Conservation (phyloP, 2,329 filamentous ascomycete species). For the Alternaria ethzedia region DNA sequence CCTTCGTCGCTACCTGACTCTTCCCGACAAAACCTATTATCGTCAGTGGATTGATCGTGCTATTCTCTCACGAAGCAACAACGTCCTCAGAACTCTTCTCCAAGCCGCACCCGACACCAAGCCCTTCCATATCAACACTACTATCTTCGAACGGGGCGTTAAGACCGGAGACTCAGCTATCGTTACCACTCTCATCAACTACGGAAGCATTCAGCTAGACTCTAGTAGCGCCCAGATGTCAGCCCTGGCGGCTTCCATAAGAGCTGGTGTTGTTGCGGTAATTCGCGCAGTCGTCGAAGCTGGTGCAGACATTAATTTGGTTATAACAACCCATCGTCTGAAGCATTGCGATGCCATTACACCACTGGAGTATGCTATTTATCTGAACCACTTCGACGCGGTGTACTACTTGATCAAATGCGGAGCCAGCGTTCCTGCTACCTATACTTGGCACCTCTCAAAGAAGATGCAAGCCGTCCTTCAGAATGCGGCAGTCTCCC, state of each 20-base stretch:
- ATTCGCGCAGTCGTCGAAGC: background rate
- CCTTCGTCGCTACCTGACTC: background rate
- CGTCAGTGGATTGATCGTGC: background rate
- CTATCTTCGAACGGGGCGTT: background rate
- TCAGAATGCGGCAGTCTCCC: background rate
- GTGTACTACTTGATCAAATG: background rate
- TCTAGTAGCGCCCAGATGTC: background rate
- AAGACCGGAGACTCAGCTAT: background rate
- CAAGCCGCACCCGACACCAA: background rate
- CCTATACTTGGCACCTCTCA: background rate
- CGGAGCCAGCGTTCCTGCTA: background rate
- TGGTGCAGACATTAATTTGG: background rate
- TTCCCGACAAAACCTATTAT: background rate
- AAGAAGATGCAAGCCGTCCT: background rate
- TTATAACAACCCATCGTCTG: background rate
- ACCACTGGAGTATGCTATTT: background rate
- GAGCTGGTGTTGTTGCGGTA: background rate
- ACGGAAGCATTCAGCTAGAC: background rate
- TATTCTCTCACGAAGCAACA: background rate
- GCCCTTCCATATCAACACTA: background rate
- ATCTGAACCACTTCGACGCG: background rate
- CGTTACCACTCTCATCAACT: background rate
- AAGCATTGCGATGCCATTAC: background rate
- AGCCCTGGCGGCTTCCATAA: background rate
- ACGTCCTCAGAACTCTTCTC: background rate